Conservation (phyloP, 78 protist species). For the Dictyostelium purpureum region DNA sequence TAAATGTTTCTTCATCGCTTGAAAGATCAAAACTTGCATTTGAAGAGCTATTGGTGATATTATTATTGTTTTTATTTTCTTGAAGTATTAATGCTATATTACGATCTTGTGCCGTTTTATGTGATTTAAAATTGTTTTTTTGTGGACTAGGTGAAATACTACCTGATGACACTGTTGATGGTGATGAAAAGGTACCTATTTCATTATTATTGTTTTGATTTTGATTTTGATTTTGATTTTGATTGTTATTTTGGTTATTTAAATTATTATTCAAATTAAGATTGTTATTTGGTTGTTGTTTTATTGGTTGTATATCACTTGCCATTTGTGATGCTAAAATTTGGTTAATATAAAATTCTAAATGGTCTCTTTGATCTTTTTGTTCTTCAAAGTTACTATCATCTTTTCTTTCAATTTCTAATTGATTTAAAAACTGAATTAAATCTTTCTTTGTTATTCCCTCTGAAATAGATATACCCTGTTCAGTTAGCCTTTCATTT, state of each 20-base stretch:
- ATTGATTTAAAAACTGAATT: not conserved
- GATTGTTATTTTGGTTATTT: not conserved
- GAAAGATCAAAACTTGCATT: not conserved
- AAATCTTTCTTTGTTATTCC: conserved; percentile 26
- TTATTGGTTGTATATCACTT: not conserved
- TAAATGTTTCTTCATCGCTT: not conserved
- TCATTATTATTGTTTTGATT: not conserved
- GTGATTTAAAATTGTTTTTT: not conserved
- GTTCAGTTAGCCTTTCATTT: not conserved
- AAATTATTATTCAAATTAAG: not conserved
- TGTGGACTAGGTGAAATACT: not conserved
- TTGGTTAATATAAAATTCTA: conserved; percentile 9
- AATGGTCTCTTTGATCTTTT: conserved; percentile 26
- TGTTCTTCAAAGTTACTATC: conserved; percentile 29
- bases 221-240: not conserved
- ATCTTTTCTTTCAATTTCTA: conserved; percentile 24
- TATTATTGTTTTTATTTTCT: not conserved
- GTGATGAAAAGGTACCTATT: not conserved
- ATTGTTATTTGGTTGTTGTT: not conserved
- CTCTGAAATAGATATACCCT: not conserved
- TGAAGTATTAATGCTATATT: not conserved
- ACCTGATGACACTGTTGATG: not conserved
- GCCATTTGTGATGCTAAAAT: conserved; percentile 1
- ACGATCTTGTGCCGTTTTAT: not conserved
- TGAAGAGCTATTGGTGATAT: not conserved